Evolutionary conservation across 495 filamentous ascomycete genomes (phyloP).

Genomic region (Jackrogersella multiformis): DNA sequence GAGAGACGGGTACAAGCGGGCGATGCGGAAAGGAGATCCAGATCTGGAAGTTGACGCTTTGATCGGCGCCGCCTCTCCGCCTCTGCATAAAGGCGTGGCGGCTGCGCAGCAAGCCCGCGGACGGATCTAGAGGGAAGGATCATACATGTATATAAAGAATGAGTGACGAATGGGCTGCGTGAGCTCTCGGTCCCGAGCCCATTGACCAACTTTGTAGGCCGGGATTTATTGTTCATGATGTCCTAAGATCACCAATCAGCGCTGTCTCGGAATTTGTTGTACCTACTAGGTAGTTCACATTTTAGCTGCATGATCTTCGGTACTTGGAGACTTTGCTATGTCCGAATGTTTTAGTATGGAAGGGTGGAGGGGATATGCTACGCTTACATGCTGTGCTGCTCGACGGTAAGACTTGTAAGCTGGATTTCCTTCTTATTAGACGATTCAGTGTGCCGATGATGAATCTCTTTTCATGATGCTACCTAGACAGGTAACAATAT

Average conservation of each 20-base stretch:
- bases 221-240: neutral
- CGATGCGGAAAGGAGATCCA: slow-evolving; percentile 59
- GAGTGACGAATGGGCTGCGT: neutral
- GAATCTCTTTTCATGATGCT: neutral
- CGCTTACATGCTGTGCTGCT: neutral
- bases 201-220: neutral
- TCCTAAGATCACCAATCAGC: neutral
- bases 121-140: neutral
- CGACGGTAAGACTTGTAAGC: neutral
- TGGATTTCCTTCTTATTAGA: neutral
- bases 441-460: neutral
- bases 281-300: neutral
- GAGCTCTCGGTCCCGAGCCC: slow-evolving; percentile 1
- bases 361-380: neutral
- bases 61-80: slow-evolving; percentile 27
- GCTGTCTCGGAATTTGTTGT: neutral
- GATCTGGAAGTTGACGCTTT: slow-evolving; percentile 43
- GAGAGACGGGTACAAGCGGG: slow-evolving; percentile 55
- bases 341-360: neutral
- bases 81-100: slow-evolving; percentile 18
- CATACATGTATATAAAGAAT: neutral
- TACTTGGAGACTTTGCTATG: neutral
- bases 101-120: slow-evolving; percentile 11
- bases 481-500: slow-evolving; percentile 10
- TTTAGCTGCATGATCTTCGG: neutral